A percentile compares a stretch with the other conserved stretches of the same genome.
phyloP scores from a whole-genome alignment of 768 basidiomycete species.

The Pulveroboletus sp. region DNA sequence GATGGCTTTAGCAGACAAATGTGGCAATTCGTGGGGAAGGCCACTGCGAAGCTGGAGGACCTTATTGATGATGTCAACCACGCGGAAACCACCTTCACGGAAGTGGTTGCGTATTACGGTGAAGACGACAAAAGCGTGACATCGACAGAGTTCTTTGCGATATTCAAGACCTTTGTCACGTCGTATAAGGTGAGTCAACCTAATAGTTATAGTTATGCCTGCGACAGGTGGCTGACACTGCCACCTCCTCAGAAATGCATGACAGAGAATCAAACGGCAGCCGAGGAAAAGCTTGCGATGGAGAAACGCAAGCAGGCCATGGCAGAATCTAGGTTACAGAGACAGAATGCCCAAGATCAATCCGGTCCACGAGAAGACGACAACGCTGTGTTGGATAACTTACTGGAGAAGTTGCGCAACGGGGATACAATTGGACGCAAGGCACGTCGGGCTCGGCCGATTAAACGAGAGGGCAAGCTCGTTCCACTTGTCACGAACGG shows the following conservation, averaged over 20 bases:
- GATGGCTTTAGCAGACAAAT: slow-evolving; percentile 88
- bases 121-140: slow-evolving; percentile 87
- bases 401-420: slow-evolving; percentile 66
- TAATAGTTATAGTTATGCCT: neutral
- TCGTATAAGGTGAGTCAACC: slow-evolving; percentile 68
- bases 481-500: slow-evolving; percentile 17
- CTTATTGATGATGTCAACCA: slow-evolving; percentile 82
- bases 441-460: slow-evolving; percentile 44
- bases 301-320: slow-evolving; percentile 67
- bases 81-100: slow-evolving; percentile 77
- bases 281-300: slow-evolving; percentile 62
- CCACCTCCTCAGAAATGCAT: slow-evolving; percentile 73
- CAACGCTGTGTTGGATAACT: slow-evolving; percentile 54
- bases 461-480: slow-evolving; percentile 32
- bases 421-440: slow-evolving; percentile 62
- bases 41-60: slow-evolving; percentile 71
- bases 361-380: slow-evolving; percentile 51
- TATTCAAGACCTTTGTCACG: slow-evolving; percentile 95
- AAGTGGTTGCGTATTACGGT: slow-evolving; percentile 87
- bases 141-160: slow-evolving; percentile 90
- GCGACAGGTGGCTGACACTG: slow-evolving; percentile 2
- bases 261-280: slow-evolving; percentile 65
- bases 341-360: slow-evolving; percentile 45
- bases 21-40: slow-evolving; percentile 83
- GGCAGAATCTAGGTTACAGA: slow-evolving; percentile 56